A percentile compares a stretch with the other conserved stretches of the same genome.
Evolutionary conservation across 495 filamentous ascomycete genomes (phyloP).

Genomic region (Ascobolus immersus): DNA sequence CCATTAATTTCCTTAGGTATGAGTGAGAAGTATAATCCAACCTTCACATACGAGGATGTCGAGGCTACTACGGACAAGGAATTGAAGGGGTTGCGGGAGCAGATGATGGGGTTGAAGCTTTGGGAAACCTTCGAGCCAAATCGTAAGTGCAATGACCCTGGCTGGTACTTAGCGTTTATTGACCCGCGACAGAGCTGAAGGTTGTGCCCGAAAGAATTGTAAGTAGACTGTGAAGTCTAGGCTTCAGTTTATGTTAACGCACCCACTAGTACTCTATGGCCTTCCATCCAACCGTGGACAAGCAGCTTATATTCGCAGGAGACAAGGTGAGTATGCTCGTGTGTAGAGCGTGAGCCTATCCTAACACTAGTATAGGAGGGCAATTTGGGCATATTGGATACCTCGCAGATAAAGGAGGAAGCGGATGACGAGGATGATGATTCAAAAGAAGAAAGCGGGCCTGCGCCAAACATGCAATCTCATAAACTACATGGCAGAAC

Average conservation of each 20-base stretch:
- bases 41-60: constrained; percentile 60
- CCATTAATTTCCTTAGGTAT: constrained; percentile 36
- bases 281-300: constrained; percentile 67
- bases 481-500: constrained; percentile 79
- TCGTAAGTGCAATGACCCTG: constrained; percentile 22
- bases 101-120: constrained; percentile 52
- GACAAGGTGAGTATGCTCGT: constrained; percentile 81
- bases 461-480: constrained; percentile 51
- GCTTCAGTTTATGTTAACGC: constrained; percentile 1
- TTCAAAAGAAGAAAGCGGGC: constrained; percentile 35
- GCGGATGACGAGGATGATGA: constrained; percentile 30
- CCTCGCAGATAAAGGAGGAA: constrained; percentile 38
- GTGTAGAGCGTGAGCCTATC: too few species aligned
- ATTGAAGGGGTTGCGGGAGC: constrained; percentile 48
- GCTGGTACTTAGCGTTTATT: constrained; percentile 8
- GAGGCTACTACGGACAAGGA: constrained; percentile 55
- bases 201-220: constrained; percentile 62
- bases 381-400: constrained; percentile 79
- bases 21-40: constrained; percentile 40
- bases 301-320: constrained; percentile 78
- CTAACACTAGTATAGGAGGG: constrained; percentile 20
- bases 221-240: neutral
- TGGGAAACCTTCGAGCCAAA: constrained; percentile 64
- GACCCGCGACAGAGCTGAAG: constrained; percentile 43
- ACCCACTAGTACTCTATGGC: constrained; percentile 43